Conservation (phyloP, 345 rosid genomes). For the Hibiscus syriacus region DNA sequence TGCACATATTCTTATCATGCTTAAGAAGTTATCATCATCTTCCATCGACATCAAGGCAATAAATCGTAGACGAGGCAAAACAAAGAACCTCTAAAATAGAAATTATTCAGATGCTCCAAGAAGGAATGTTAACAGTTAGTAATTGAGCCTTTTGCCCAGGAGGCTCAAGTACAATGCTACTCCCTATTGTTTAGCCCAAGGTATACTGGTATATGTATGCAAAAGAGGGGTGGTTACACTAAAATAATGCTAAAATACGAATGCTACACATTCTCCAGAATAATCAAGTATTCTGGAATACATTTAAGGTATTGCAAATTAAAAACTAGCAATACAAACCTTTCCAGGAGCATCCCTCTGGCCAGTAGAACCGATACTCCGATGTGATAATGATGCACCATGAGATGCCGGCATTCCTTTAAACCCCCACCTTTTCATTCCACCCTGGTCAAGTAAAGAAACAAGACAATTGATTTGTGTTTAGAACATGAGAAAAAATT, state of each 20-base stretch:
- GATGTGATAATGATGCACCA: slow-evolving; percentile 75
- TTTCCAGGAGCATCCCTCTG: slow-evolving; percentile 94
- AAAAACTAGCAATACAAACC: slow-evolving; percentile 34
- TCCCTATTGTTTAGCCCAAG: neutral
- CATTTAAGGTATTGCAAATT: neutral
- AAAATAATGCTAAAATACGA: neutral
- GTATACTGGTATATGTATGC: neutral
- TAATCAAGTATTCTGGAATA: neutral
- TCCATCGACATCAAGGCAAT: neutral
- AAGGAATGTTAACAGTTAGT: neutral
- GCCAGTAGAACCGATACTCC: slow-evolving; percentile 82
- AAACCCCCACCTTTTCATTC: slow-evolving; percentile 62
- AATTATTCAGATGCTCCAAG: neutral
- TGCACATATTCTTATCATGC: neutral
- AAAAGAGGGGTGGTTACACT: too few species aligned
- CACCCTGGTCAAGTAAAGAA: slow-evolving; percentile 45
- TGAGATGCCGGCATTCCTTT: slow-evolving; percentile 71
- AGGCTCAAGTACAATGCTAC: neutral
- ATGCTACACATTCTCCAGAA: neutral
- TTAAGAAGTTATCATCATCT: neutral
- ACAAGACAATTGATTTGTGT: neutral
- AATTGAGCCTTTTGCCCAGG: neutral
- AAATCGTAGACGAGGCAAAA: neutral
- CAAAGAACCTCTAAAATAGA: neutral
- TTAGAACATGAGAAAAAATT: neutral